A percentile compares a stretch with the other conserved stretches of the same genome.
phyloP scores from a whole-genome alignment of 495 filamentous ascomycete species.

The Lophiostoma macrostomum region DNA sequence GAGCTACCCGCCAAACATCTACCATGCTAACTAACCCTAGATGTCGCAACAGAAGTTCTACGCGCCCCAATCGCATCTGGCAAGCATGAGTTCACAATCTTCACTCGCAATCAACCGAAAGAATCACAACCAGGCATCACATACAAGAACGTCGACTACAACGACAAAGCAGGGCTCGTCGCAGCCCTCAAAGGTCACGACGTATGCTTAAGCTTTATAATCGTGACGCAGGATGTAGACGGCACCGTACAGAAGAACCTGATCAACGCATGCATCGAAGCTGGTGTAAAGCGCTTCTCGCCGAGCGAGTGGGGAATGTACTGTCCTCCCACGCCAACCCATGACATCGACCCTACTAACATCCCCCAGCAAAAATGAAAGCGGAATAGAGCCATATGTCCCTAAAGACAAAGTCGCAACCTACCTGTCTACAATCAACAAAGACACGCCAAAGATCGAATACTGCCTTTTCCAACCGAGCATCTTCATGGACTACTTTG shows the following conservation, averaged over 20 bases:
- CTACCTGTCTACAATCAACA: constrained; percentile 20
- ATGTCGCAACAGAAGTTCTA: constrained; percentile 26
- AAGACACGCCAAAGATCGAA: constrained; percentile 22
- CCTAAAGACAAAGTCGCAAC: constrained; percentile 18
- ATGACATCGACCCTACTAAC: no score
- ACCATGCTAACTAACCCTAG: constrained; percentile 3
- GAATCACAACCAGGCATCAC: neutral
- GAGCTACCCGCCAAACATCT: neutral
- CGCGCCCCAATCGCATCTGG: constrained; percentile 8
- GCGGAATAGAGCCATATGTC: constrained; percentile 12
- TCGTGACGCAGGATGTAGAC: constrained; percentile 13
- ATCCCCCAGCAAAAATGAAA: constrained; percentile 4
- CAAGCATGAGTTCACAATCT: constrained; percentile 10
- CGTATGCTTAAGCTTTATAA: constrained; percentile 9
- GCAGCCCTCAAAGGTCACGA: constrained; percentile 1
- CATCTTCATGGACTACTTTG: constrained; percentile 32
- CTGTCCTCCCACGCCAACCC: no score
- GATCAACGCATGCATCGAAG: constrained; percentile 38
- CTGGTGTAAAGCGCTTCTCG: constrained; percentile 42
- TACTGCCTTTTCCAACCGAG: constrained; percentile 29
- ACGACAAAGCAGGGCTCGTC: neutral
- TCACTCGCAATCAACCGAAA: constrained; percentile 1
- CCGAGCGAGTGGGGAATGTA: constrained; percentile 40
- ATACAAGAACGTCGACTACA: constrained; percentile 18
- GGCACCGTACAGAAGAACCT: constrained; percentile 34